Evolutionary conservation across 306 rosid genomes (phyloP), one percentile per base, ranked within the genome.

Genomic region (Geum urbanum): DNA sequence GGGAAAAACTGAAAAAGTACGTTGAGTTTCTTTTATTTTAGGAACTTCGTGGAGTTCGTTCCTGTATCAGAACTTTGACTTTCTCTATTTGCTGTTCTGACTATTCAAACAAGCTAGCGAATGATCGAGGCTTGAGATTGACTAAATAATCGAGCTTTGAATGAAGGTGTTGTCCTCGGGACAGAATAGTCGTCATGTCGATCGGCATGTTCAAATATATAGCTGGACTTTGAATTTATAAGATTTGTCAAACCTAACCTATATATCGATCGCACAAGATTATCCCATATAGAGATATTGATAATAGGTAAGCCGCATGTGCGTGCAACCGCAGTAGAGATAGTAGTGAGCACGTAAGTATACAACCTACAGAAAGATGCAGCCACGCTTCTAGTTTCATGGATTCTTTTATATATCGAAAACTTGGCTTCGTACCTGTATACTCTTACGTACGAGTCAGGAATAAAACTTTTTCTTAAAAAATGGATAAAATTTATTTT

Each of bases 31-130:
- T 24, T 47, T 13, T 47, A 10, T 13, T 46, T 15, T 32, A 32
- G 37, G 37, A 32, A 32, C 37, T 32, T 32, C 16, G 18, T 14
- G 14, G 14, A 5, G 16, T 3, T 52, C 37, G 37, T 32, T 19
- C 24, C 20, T 7, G 18, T n/a, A 18, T 55, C 39, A 22, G 40
- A 56, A 39, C 62, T 56, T 16, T 56, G 40, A 56, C 62, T 56
- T 24, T 24, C 2, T 12, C 4, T 24, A 0, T 20, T 22, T 55
- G 37, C 37, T 32, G 37, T 6, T 51, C 40, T 7, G 41, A 41
- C 52, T 9, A 41, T 69, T 69, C 51, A 69, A 69, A 66, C 56
- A 47, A 66, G 8, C 56, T 24, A 47, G 4, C 39, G 15, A 24
- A 51, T 10, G 9, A 45, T 7, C 22, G 35, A 7, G 59, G 3